phyloP scores from a whole-genome alignment of 2,329 filamentous ascomycete genomes.

The Bipolaris oryzae region DNA sequence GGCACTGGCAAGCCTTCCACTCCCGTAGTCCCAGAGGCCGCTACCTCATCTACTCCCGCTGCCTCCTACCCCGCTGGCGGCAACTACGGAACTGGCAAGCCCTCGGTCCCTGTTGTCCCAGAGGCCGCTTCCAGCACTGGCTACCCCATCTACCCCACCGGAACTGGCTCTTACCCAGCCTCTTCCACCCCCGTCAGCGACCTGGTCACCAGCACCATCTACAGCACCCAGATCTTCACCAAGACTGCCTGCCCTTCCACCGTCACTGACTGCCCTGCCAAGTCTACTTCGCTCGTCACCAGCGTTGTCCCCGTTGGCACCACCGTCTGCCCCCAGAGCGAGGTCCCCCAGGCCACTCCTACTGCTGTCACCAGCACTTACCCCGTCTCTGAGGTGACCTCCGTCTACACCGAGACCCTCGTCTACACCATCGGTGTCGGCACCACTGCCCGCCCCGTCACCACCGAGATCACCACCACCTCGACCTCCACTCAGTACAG shows the following conservation, averaged over 20 bases:
- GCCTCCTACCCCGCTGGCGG: slow-evolving; percentile 10
- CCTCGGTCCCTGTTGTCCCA: slow-evolving; percentile 4
- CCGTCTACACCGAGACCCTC: slow-evolving; percentile 50
- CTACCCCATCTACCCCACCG: slow-evolving; percentile 30
- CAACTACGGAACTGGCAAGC: slow-evolving; percentile 1
- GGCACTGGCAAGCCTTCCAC: background rate
- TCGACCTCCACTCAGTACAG: slow-evolving; percentile 43
- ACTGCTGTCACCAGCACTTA: slow-evolving; percentile 24
- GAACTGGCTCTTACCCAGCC: slow-evolving; percentile 42
- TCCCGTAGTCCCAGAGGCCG: slow-evolving; percentile 6
- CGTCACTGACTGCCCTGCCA: slow-evolving; percentile 19
- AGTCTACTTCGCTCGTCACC: slow-evolving; percentile 47
- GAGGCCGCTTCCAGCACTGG: slow-evolving; percentile 12
- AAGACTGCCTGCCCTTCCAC: slow-evolving; percentile 11
- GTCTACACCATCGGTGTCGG: slow-evolving; percentile 51
- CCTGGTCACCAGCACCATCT: slow-evolving; percentile 51
- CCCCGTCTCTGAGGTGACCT: slow-evolving; percentile 36
- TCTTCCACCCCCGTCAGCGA: slow-evolving; percentile 47
- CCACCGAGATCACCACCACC: slow-evolving; percentile 41
- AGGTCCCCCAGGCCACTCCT: slow-evolving; percentile 21
- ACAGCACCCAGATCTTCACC: slow-evolving; percentile 52
- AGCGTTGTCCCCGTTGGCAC: slow-evolving; percentile 50
- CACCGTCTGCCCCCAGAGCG: slow-evolving; percentile 50
- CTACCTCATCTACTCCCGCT: slow-evolving; percentile 6
- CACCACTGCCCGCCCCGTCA: slow-evolving; percentile 54